Evolutionary conservation across 192 early-diverging fungal genomes (phyloP), one percentile per base, ranked within the genome.

Genomic region (Coemansia sp.): DNA sequence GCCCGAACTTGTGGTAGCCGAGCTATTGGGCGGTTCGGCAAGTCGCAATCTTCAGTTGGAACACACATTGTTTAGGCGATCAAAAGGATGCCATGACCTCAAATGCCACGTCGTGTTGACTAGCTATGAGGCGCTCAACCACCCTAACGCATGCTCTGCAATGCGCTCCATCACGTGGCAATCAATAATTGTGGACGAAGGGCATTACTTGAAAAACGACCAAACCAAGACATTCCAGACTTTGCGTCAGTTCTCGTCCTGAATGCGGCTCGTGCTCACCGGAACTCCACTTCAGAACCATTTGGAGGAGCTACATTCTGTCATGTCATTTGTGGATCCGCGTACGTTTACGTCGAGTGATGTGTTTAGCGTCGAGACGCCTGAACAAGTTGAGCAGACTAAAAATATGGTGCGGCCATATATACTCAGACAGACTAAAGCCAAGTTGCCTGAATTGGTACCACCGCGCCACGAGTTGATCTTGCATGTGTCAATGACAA

Each of bases 211-310:
- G 53, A 98, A 98, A 63, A 99, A 97, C 73, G 84, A 86, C 11
- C 89, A 88, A 55, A 91, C 94, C 0, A 89, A 92, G 61, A 84
- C 96, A 14, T 90, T 94, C 74, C 87, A 92, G 69, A 87, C 87
- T 5, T 78, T 99, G 25, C 83, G 78, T 58, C 84, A 85, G 22
- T 94, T 97, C 63, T 60, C 84, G 27, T 88, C 92, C 2, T 81
- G 83, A 24, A 94, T 94, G 69, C 89, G 97, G 1, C 76, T 98
- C 0, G 73, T 99, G 38, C 92, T 99, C 61, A 99, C 97, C 0
- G 97, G 97, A 19, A 99, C 97, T 5, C 96, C 96, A 19, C 81
- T 99, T 45, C 95, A 98, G 72, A 99, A 99, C 81, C 88, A 86
- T 43, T 82, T 98, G 32, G 86, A 91, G 62, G 97, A 99, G 71